Evolutionary conservation across 1,284 basidiomycete genomes (phyloP).

Genomic region (Rhodofomes roseus): DNA sequence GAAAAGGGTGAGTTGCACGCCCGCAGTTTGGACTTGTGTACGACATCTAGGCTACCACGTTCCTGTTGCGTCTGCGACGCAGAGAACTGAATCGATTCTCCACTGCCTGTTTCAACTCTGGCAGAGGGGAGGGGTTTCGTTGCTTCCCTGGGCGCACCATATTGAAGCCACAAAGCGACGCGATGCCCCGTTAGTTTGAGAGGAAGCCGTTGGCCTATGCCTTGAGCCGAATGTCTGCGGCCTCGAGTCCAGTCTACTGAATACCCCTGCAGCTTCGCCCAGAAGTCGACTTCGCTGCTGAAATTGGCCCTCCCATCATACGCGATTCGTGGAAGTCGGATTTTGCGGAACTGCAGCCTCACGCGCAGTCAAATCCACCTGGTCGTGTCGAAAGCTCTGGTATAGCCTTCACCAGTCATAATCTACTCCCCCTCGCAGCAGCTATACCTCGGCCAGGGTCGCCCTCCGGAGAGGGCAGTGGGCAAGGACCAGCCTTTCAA

Average conservation of each 20-base stretch:
- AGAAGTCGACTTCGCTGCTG: constrained; percentile 58
- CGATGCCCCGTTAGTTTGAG: too few relatives aligned
- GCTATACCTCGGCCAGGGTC: constrained; percentile 1
- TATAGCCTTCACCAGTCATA: background rate
- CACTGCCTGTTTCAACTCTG: too few relatives aligned
- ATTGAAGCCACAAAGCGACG: too few relatives aligned
- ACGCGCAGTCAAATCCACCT: constrained; percentile 33
- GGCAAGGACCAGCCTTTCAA: background rate
- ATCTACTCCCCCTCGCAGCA: constrained; percentile 4
- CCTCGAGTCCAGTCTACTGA: background rate
- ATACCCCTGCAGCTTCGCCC: constrained; percentile 54
- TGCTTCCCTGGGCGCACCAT: too few relatives aligned
- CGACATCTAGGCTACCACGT: background rate
- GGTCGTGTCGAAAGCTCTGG: background rate
- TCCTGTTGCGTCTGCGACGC: too few relatives aligned
- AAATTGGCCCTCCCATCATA: constrained; percentile 65
- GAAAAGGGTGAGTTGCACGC: constrained; percentile 47
- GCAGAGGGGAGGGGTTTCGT: too few relatives aligned
- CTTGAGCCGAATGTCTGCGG: background rate
- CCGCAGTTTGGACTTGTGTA: background rate
- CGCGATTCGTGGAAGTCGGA: constrained; percentile 68
- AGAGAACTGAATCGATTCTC: too few relatives aligned
- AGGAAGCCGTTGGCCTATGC: too few relatives aligned
- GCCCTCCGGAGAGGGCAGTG: background rate
- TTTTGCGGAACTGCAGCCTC: background rate